phyloP scores from a whole-genome alignment of 176 grass and related monocot species.

The Aegilops tauschii region DNA sequence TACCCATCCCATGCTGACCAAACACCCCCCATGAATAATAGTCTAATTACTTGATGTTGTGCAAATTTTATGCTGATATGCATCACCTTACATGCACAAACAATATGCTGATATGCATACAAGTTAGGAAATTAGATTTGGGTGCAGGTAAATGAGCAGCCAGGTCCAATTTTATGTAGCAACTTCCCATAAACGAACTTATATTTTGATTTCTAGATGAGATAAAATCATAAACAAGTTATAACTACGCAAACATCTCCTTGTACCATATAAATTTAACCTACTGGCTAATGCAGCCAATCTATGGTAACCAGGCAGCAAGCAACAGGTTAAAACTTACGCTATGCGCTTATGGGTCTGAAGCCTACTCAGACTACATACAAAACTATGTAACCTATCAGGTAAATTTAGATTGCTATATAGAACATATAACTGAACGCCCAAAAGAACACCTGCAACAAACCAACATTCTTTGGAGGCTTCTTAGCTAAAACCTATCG shows the following conservation, averaged over 20 bases:
- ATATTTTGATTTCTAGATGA: neutral
- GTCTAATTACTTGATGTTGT: neutral
- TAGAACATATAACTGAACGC: neutral
- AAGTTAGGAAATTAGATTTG: neutral
- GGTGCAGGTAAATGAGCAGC: neutral
- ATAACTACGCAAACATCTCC: neutral
- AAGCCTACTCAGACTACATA: neutral
- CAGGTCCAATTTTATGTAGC: neutral
- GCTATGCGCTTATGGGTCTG: neutral
- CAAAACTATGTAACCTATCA: neutral
- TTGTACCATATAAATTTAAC: neutral
- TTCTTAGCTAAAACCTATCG: constrained; percentile 1
- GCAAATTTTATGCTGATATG: neutral
- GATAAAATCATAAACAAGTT: neutral
- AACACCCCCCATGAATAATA: neutral
- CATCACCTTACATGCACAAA: neutral
- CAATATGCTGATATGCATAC: neutral
- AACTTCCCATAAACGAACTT: neutral
- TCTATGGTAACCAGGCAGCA: neutral
- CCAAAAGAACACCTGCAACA: neutral
- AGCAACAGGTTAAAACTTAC: neutral
- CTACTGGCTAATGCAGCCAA: neutral
- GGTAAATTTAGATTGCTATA: neutral
- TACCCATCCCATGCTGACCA: neutral
- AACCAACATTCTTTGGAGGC: neutral